Evolutionary conservation across 768 basidiomycete genomes (phyloP), one percentile per base, ranked within the genome.

Genomic region (Suillus subaureus): DNA sequence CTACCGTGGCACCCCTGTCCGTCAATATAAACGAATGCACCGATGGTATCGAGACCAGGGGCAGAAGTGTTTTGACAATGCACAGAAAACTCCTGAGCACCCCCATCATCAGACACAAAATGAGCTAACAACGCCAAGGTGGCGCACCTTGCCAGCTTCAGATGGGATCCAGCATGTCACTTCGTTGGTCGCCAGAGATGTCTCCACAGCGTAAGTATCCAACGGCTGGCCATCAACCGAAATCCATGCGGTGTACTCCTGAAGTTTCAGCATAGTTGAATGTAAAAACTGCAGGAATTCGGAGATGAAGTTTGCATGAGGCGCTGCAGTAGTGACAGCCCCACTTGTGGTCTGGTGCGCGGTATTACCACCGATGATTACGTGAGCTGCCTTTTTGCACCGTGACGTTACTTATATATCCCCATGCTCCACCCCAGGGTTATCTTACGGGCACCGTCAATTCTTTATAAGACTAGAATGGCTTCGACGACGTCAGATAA

Each of bases 121-220:
- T 21, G 40, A 40, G 39, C 39, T 13, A 42, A 42, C 18, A 31
- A 40, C 58, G 28, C 6, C 6, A 31, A 18, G 40, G 35, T 35
- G 40, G 31, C 56, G n/a, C 63, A 70, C 76, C 73, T 78, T 73
- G 70, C 54, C 62, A 3, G 54, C 61, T 31, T 78, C 75, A 42
- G 73, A 64, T 2, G 75, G 60, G 23, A 72, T 73, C 76, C 75
- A 76, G 52, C 75, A 78, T 57, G 73, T 69, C 3, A 76, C 74
- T 45, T 23, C 64, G 37, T 64, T 70, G 15, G 55, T 63, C 12
- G 51, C 65, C 3, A 15, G 51, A 61, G 65, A 52, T 23, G 70
- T 67, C 40, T 76, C 70, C 28, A 78, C 57, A 2, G 69, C 65
- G 33, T 76, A 72, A 52, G 71, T 67, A 9, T 77, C 71, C 61